These are phyloP conservation scores for Leptodermis oblonga DNA, from an alignment of 257 asterid genomes.

Conservation along the genomic window DNA sequence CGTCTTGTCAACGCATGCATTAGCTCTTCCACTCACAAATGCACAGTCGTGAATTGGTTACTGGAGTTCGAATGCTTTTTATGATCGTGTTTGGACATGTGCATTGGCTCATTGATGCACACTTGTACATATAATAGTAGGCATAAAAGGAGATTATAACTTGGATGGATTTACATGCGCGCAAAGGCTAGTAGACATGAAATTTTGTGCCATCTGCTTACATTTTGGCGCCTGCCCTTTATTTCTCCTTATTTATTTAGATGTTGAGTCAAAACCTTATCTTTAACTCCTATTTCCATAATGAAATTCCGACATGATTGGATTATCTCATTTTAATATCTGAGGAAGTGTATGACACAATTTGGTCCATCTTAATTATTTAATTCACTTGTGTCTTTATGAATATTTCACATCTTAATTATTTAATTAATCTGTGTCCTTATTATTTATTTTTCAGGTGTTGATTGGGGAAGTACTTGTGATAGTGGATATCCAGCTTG, in stretches of 20 bases:
- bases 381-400: not conserved
- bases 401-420: not conserved
- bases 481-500: not conserved
- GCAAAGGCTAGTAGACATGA: not conserved
- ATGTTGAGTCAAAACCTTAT: not conserved
- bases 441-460: constrained; percentile 1
- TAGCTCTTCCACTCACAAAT: not conserved
- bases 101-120: not conserved
- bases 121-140: not conserved
- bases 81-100: not conserved
- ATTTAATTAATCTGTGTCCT: not conserved
- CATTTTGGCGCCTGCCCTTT: too few relatives aligned
- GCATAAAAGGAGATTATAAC: not conserved
- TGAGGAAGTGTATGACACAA: not conserved
- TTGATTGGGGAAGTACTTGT: not conserved
- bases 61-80: not conserved
- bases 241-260: not conserved
- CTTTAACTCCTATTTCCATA: not conserved
- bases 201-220: not conserved
- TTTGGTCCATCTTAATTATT: not conserved
- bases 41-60: not conserved
- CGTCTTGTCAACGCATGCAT: not conserved
- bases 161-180: not conserved
- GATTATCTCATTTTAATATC: not conserved
- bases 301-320: not conserved